These are phyloP conservation scores for Musa troglodytarum DNA, from an alignment of 176 grass and related monocot genomes.

Conservation along the genomic window DNA sequence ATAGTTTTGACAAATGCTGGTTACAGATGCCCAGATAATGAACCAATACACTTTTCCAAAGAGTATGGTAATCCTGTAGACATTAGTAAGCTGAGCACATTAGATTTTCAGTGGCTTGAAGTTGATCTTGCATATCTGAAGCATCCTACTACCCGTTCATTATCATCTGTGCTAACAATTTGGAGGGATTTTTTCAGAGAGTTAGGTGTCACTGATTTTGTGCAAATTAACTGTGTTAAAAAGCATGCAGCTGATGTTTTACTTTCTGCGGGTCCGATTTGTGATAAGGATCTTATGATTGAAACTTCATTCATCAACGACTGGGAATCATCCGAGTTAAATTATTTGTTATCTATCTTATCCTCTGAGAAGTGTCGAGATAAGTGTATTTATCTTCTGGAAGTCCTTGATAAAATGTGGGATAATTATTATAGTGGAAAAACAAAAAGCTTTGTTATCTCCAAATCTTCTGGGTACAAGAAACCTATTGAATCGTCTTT, in stretches of 20 bases:
- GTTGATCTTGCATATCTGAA: slow-evolving; percentile 70
- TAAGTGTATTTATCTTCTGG: slow-evolving; percentile 70
- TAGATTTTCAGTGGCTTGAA: slow-evolving; percentile 62
- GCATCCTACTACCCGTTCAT: slow-evolving; percentile 40
- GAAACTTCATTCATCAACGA: slow-evolving; percentile 42
- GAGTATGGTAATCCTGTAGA: slow-evolving; percentile 75
- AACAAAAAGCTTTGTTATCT: slow-evolving; percentile 19
- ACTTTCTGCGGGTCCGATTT: slow-evolving; percentile 13
- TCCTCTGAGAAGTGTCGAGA: slow-evolving; percentile 52
- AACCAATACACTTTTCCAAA: slow-evolving; percentile 81
- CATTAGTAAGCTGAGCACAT: slow-evolving; percentile 32
- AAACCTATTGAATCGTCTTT: slow-evolving; percentile 51
- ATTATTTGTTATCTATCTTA: slow-evolving; percentile 58
- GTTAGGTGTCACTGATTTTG: slow-evolving; percentile 85
- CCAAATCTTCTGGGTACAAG: slow-evolving; percentile 27
- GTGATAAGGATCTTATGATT: slow-evolving; percentile 20
- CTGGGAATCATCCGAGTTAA: slow-evolving; percentile 82
- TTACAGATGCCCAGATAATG: slow-evolving; percentile 44
- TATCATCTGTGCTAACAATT: slow-evolving; percentile 28
- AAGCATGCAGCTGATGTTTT: slow-evolving; percentile 26
- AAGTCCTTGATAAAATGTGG: slow-evolving; percentile 85
- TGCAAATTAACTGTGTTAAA: slow-evolving; percentile 54
- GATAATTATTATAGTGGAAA: slow-evolving; percentile 75
- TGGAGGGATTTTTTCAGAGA: slow-evolving; percentile 86
- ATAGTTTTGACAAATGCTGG: slow-evolving; percentile 79